phyloP scores from a whole-genome alignment of 345 rosid genomes.

The Stellera chamaejasme region DNA sequence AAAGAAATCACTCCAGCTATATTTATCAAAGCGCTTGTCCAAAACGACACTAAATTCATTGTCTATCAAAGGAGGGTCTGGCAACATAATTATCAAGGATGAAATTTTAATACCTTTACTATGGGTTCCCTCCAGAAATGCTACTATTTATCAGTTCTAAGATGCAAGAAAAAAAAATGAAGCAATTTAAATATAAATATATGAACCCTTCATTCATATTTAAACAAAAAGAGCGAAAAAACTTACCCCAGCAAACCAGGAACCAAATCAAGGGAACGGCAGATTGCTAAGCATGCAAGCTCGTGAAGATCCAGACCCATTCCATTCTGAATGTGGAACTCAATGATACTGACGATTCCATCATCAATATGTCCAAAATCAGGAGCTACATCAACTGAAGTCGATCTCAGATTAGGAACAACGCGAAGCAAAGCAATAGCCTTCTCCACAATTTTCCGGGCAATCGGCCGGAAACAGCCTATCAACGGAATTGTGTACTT shows the following conservation, averaged over 20 bases:
- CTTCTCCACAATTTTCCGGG: conserved; percentile 46
- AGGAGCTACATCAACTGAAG: conserved; percentile 9
- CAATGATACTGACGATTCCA: conserved; percentile 42
- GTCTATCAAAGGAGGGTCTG: too few species aligned
- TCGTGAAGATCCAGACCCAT: conserved; percentile 72
- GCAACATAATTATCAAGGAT: too few species aligned
- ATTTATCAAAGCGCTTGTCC: too few species aligned
- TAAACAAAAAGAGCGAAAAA: neutral
- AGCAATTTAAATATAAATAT: neutral
- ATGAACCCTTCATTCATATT: too few species aligned
- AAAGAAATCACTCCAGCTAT: too few species aligned
- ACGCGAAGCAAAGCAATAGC: conserved; percentile 41
- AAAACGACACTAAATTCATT: too few species aligned
- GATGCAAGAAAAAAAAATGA: neutral
- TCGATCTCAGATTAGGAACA: conserved; percentile 45
- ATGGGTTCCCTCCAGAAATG: too few species aligned
- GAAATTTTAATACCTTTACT: too few species aligned
- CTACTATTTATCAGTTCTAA: too few species aligned
- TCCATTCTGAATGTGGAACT: conserved; percentile 42
- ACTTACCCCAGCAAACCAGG: conserved; percentile 53
- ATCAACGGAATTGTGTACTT: conserved; percentile 56
- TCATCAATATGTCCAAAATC: conserved; percentile 24
- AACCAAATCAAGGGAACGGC: conserved; percentile 74
- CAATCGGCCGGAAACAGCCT: conserved; percentile 54
- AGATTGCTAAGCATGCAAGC: conserved; percentile 78